A percentile compares a stretch with the other conserved stretches of the same genome.
phyloP scores from a whole-genome alignment of 805 yeast species.

The Lipomyces starkeyi region DNA sequence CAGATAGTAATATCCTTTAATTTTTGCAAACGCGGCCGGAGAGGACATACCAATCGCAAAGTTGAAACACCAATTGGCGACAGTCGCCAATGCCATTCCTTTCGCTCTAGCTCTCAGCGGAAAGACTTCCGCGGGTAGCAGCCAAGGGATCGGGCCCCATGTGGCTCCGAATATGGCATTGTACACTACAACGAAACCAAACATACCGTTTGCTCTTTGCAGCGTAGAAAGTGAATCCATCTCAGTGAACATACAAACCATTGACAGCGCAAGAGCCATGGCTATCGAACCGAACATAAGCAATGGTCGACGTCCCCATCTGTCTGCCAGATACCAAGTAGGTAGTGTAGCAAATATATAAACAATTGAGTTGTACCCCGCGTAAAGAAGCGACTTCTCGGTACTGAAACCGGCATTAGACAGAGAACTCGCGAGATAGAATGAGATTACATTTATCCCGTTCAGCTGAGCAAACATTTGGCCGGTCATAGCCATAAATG shows the following conservation, averaged over 20 bases:
- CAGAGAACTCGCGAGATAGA: conserved; percentile 69
- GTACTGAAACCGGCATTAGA: conserved; percentile 43
- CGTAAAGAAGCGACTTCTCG: conserved; percentile 57
- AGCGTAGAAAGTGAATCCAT: conserved; percentile 32
- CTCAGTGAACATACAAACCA: conserved; percentile 37
- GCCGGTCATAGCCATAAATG: conserved; percentile 58
- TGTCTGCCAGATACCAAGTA: conserved; percentile 64
- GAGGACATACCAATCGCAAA: conserved; percentile 60
- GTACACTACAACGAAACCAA: conserved; percentile 60
- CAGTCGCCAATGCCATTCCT: conserved; percentile 60
- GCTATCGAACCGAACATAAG: conserved; percentile 36
- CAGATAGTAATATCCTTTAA: conserved; percentile 64
- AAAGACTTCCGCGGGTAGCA: conserved; percentile 68
- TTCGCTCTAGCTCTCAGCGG: conserved; percentile 69
- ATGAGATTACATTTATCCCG: conserved; percentile 73
- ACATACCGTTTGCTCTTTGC: conserved; percentile 50
- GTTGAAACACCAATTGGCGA: conserved; percentile 70
- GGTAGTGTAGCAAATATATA: conserved; percentile 64
- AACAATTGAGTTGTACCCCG: conserved; percentile 64
- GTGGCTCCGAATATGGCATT: conserved; percentile 62
- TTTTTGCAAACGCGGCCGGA: conserved; percentile 54
- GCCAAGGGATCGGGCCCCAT: conserved; percentile 61
- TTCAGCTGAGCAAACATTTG: conserved; percentile 64
- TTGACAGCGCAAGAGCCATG: conserved; percentile 34
- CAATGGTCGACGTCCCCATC: conserved; percentile 66